Conservation (phyloP, 192 early-diverging fungal species). For the Backusella luteola region DNA sequence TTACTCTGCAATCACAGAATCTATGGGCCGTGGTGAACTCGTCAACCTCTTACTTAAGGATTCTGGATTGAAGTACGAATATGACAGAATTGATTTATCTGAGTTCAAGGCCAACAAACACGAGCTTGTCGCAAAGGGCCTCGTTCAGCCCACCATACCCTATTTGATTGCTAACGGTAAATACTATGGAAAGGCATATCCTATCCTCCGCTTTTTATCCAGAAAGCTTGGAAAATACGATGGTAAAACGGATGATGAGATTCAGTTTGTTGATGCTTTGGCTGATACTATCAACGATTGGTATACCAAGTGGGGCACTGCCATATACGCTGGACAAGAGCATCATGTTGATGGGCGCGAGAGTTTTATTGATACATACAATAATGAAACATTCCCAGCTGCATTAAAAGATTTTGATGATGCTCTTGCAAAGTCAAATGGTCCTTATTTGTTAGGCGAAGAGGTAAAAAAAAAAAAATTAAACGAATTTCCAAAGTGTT, state of each 20-base stretch:
- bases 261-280: background rate
- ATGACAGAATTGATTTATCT: background rate
- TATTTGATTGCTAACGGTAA: background rate
- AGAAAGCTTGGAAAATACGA: background rate
- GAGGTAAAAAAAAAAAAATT: background rate
- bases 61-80: background rate
- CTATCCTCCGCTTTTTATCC: background rate
- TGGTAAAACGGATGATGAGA: background rate
- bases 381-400: background rate
- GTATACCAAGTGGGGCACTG: background rate
- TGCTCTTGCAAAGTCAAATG: background rate
- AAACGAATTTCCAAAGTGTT: background rate
- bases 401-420: background rate
- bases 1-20: background rate
- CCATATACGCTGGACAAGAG: background rate
- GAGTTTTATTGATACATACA: background rate
- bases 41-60: background rate
- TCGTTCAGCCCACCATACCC: background rate
- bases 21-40: background rate
- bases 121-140: background rate
- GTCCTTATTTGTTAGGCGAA: background rate
- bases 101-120: background rate
- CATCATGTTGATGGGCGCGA: background rate
- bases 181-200: background rate
- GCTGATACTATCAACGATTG: background rate